These are phyloP conservation scores for Penicillium sp. DNA, from an alignment of 2,329 filamentous ascomycete species.

Conservation along the genomic window DNA sequence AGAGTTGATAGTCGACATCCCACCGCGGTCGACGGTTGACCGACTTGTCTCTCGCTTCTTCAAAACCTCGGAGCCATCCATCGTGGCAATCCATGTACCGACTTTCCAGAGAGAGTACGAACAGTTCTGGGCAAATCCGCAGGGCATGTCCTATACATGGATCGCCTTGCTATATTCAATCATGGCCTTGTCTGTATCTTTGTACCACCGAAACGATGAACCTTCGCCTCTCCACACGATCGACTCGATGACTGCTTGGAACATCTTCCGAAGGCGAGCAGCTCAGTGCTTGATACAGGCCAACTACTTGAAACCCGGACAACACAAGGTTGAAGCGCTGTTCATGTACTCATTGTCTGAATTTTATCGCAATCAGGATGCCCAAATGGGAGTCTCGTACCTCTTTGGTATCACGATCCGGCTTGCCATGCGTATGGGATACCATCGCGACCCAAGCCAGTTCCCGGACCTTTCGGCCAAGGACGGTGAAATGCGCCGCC, in stretches of 20 bases:
- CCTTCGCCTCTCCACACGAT: constrained; percentile 19
- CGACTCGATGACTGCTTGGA: constrained; percentile 27
- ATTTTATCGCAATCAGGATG: constrained; percentile 32
- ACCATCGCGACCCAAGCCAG: constrained; percentile 57
- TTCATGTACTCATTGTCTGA: constrained; percentile 31
- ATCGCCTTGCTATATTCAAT: constrained; percentile 31
- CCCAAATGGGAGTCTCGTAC: constrained; percentile 54
- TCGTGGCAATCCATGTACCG: constrained; percentile 31
- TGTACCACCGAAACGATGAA: constrained; percentile 26
- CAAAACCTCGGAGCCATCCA: constrained; percentile 31
- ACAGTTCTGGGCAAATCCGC: constrained; percentile 31
- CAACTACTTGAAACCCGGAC: constrained; percentile 33
- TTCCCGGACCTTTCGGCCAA: constrained; percentile 55
- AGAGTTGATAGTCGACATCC: constrained; percentile 34
- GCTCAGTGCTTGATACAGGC: constrained; percentile 33
- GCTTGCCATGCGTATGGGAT: constrained; percentile 61
- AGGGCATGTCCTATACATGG: constrained; percentile 29
- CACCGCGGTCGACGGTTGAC: constrained; percentile 31
- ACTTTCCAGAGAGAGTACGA: constrained; percentile 36
- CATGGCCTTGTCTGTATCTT: constrained; percentile 27
- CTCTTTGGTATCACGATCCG: constrained; percentile 56
- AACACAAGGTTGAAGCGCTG: constrained; percentile 34
- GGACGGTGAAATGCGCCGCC: constrained; percentile 54
- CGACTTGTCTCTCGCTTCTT: constrained; percentile 35
- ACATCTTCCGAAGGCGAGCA: constrained; percentile 50